A percentile compares a stretch with the other conserved stretches of the same genome.
These are phyloP conservation scores for Apodospora peruviana DNA, from an alignment of 495 filamentous ascomycete species.

Conservation along the genomic window DNA sequence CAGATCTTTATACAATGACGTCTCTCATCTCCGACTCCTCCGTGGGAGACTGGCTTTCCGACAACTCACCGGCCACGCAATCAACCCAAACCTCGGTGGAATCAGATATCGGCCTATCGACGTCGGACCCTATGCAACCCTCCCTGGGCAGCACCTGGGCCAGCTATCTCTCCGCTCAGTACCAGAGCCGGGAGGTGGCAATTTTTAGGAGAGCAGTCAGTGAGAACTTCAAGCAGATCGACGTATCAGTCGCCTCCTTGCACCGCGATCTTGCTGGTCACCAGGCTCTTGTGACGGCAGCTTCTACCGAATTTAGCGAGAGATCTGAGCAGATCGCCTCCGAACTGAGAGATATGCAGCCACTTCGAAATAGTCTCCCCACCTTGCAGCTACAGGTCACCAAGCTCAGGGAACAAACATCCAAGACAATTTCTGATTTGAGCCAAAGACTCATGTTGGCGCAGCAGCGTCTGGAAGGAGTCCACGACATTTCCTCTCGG, in stretches of 20 bases:
- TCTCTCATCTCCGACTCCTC: not conserved
- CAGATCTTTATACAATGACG: too few relatives aligned
- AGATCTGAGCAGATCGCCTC: slow-evolving; percentile 8
- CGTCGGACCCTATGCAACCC: slow-evolving; percentile 11
- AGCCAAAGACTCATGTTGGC: slow-evolving; percentile 2
- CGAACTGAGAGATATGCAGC: slow-evolving; percentile 2
- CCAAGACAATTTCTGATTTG: slow-evolving; percentile 4
- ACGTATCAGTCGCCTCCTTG: slow-evolving; percentile 8
- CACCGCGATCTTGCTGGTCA: slow-evolving; percentile 6
- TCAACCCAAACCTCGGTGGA: slow-evolving; percentile 4
- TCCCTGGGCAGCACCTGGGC: slow-evolving; percentile 18
- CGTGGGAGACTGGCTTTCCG: not conserved
- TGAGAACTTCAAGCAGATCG: slow-evolving; percentile 9
- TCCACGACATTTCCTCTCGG: not conserved
- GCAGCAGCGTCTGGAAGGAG: slow-evolving; percentile 6
- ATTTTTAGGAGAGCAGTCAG: slow-evolving; percentile 12
- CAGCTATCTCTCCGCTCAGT: slow-evolving; percentile 20
- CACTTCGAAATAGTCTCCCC: slow-evolving; percentile 7
- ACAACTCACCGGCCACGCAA: not conserved
- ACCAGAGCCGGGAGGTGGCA: slow-evolving; percentile 15
- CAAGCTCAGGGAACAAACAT: slow-evolving; percentile 4
- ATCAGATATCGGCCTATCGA: slow-evolving; percentile 1
- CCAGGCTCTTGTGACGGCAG: slow-evolving; percentile 10
- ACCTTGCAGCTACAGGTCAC: slow-evolving; percentile 8
- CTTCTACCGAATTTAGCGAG: slow-evolving; percentile 11